phyloP scores from a whole-genome alignment of 164 flowering plant species.

The Annona squamosa region DNA sequence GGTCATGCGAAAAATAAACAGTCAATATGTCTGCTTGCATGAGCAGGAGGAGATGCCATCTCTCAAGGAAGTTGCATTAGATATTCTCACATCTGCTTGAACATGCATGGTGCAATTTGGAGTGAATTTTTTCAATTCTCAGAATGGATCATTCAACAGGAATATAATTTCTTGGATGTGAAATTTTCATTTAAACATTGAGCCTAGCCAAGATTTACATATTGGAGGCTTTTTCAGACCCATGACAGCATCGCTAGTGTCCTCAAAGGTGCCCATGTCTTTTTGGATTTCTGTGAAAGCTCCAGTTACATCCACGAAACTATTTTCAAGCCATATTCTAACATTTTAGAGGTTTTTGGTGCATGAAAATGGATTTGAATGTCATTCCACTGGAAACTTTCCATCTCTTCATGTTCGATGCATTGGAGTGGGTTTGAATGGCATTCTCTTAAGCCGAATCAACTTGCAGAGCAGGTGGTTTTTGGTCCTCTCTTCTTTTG shows the following conservation, averaged over 20 bases:
- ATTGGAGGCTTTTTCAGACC: neutral
- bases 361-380: too few relatives aligned
- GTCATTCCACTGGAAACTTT: too few relatives aligned
- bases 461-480: too few relatives aligned
- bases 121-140: neutral
- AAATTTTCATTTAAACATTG: neutral
- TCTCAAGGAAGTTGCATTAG: slow-evolving; percentile 81
- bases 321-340: too few relatives aligned
- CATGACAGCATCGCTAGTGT: neutral
- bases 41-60: slow-evolving; percentile 80
- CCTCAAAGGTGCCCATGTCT: neutral
- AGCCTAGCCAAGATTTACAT: neutral
- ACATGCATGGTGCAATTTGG: neutral
- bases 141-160: too few relatives aligned
- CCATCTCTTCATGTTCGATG: too few relatives aligned
- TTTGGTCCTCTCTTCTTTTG: too few relatives aligned
- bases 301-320: too few relatives aligned
- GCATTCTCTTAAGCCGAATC: too few relatives aligned
- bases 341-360: too few relatives aligned
- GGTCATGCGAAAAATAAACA: slow-evolving; percentile 54
- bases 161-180: neutral
- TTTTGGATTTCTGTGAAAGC: neutral
- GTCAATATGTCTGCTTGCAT: slow-evolving; percentile 54
- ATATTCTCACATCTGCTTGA: slow-evolving; percentile 70
- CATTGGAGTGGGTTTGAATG: too few relatives aligned